Conservation (phyloP, 202 grass and related monocot genomes). For the Zoysia matrella region DNA sequence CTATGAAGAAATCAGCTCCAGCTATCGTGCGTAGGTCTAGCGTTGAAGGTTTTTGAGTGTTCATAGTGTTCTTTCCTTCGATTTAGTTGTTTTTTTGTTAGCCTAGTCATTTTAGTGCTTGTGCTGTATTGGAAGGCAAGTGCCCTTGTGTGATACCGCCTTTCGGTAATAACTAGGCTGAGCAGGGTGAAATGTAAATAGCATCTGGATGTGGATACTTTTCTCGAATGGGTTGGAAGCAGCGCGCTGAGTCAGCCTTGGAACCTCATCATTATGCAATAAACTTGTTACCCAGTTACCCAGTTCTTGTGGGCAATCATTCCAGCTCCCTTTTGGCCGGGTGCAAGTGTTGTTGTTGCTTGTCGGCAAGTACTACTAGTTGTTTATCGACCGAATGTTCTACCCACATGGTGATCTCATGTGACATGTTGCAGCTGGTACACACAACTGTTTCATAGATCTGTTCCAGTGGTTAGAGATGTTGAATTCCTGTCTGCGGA, state of each 20-base stretch:
- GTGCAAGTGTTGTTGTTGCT: constrained; percentile 28
- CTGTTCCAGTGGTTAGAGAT: constrained; percentile 39
- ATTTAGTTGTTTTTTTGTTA: constrained; percentile 73
- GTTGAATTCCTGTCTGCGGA: neutral
- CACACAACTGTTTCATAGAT: constrained; percentile 18
- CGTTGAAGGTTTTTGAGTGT: too few species aligned
- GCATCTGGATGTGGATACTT: constrained; percentile 78
- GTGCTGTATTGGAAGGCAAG: constrained; percentile 48
- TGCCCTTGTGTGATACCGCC: constrained; percentile 45
- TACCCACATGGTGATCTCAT: constrained; percentile 22
- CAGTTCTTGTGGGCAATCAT: constrained; percentile 25
- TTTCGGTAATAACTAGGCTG: constrained; percentile 43
- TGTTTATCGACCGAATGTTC: neutral
- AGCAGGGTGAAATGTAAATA: constrained; percentile 73
- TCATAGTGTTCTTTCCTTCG: too few species aligned
- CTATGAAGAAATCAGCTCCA: too few species aligned
- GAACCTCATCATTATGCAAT: constrained; percentile 47
- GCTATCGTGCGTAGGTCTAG: too few species aligned
- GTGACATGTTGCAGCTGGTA: constrained; percentile 29
- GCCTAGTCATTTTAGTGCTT: constrained; percentile 57
- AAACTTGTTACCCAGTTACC: constrained; percentile 39
- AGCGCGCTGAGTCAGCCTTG: constrained; percentile 43
- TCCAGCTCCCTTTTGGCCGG: neutral
- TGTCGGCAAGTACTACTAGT: constrained; percentile 29
- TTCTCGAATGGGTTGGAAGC: constrained; percentile 50